A percentile compares a stretch with the other conserved stretches of the same genome.
These are phyloP conservation scores for Diaporthe destruens DNA, from an alignment of 2,329 filamentous ascomycete species.

Conservation along the genomic window DNA sequence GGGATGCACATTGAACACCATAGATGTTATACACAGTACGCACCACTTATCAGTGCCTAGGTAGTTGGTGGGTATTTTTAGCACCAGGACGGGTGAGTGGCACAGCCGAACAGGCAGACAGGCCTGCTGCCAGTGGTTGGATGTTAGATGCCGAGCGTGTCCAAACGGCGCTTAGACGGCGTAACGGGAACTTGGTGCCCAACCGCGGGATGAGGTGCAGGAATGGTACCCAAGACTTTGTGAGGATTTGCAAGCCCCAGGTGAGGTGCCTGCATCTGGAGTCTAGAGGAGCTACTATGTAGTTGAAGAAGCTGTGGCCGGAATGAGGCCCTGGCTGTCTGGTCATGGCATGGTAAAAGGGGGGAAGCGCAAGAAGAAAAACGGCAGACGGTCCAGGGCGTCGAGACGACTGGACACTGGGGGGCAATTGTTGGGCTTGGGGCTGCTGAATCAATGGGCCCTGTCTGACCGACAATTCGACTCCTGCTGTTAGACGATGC, in stretches of 20 bases:
- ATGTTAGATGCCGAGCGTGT: constrained; percentile 17
- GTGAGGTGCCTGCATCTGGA: neutral
- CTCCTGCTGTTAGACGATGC: constrained; percentile 20
- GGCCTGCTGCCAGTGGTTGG: neutral
- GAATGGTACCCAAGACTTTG: constrained; percentile 37
- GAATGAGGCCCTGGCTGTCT: constrained; percentile 1
- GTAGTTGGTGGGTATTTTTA: neutral
- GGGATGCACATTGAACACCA: too few species aligned
- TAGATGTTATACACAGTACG: too few species aligned
- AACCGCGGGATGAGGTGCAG: constrained; percentile 24
- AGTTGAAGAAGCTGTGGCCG: constrained; percentile 14
- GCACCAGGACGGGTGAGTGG: neutral
- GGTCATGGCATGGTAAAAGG: neutral
- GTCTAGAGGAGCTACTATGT: neutral
- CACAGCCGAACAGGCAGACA: neutral
- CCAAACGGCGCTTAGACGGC: constrained; percentile 30
- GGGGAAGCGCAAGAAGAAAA: neutral
- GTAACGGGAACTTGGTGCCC: constrained; percentile 47
- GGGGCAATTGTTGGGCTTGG: constrained; percentile 16
- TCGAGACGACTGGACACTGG: constrained; percentile 5
- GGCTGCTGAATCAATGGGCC: constrained; percentile 5
- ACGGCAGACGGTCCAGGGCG: constrained; percentile 7
- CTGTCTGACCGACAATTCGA: constrained; percentile 31
- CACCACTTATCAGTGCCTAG: too few species aligned
- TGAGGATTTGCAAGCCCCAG: neutral